Evolutionary conservation across 2,329 filamentous ascomycete species (phyloP), one percentile per base, ranked within the genome.

Genomic region (Nemania sp.): DNA sequence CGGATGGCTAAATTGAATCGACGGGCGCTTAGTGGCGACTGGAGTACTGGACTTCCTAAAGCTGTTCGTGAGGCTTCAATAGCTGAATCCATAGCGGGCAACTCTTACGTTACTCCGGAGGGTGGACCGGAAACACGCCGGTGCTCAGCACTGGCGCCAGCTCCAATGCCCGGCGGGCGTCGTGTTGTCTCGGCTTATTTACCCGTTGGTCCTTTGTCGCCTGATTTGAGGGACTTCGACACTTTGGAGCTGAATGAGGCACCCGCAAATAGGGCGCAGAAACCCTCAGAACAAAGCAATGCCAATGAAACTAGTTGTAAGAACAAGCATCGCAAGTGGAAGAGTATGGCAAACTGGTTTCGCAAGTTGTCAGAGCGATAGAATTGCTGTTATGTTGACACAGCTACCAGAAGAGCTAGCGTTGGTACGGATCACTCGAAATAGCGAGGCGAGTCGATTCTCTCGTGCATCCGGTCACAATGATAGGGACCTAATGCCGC

Each of bases 311-410:
- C 15, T 20, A 24, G 15, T 52, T n/a, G 57, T 18, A 73, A 68
- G 41, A 20, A 53, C 3, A 70, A 69, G 47, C 73, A 74, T 15
- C 72, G 71, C 43, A 77, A 68, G 47, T 78, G 76, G 75, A 79
- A 73, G 66, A 76, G 64, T 62, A 70, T 80, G 67, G 57, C 75
- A 51, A 73, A 74, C 24, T 80, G 78, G 78, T 71, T 80, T 60
- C 77, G 74, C 24, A 76, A 73, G 60, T 62, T 79, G 11, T 75
- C 75, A 27, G 75, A 72, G 70, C 78, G 76, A 66, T 79, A 79
- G 74, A 52, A 67, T 59, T 70, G 73, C 66, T 66, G 20, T 43
- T 60, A 57, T 52, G 6, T 6, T n/a, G 43, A 51, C n/a, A 20
- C 22, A 59, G 52, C 58, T 49, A 53, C 41, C 56, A 41, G 49